A percentile compares a stretch with the other conserved stretches of the same genome.
Conservation (phyloP, 768 basidiomycete genomes). For the Leccinum imitatum region DNA sequence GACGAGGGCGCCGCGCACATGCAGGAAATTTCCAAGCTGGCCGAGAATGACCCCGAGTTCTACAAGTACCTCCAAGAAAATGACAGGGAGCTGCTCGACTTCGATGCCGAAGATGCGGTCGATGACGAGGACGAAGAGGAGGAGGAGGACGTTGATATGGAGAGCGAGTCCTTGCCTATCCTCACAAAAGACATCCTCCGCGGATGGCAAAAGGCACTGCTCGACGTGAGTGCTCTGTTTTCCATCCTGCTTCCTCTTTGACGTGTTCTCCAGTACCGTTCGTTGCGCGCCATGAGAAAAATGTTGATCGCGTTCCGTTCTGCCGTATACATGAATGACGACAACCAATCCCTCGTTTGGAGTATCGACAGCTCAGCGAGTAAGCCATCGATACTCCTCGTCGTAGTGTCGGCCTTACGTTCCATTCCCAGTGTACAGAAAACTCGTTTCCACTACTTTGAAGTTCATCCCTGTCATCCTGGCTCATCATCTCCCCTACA, state of each 20-base stretch:
- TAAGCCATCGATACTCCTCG: not conserved
- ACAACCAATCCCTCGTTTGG: constrained; percentile 78
- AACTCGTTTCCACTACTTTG: constrained; percentile 82
- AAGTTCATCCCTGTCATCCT: constrained; percentile 90
- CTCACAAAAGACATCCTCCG: constrained; percentile 70
- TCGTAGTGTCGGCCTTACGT: not conserved
- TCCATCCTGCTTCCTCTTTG: not conserved
- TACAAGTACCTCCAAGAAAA: constrained; percentile 98
- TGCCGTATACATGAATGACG: constrained; percentile 87
- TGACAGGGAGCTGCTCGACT: constrained; percentile 86
- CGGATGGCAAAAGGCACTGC: constrained; percentile 85
- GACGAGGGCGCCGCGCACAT: constrained; percentile 77
- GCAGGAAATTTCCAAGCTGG: constrained; percentile 80
- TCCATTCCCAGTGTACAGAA: constrained; percentile 76
- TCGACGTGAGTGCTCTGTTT: constrained; percentile 56
- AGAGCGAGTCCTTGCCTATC: constrained; percentile 45
- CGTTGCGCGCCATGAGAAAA: constrained; percentile 79
- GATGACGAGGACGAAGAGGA: constrained; percentile 49
- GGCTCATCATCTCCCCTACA: constrained; percentile 85
- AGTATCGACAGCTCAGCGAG: constrained; percentile 74
- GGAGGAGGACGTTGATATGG: constrained; percentile 41
- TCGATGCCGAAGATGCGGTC: constrained; percentile 50
- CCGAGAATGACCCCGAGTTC: constrained; percentile 98
- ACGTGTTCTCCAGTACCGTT: constrained; percentile 62
- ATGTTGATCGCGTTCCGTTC: constrained; percentile 89